Percentiles rank a stretch among this genome's conserved stretches.
phyloP scores from a whole-genome alignment of 371 early-diverging fungal species.

The Actinomortierella ambigua region DNA sequence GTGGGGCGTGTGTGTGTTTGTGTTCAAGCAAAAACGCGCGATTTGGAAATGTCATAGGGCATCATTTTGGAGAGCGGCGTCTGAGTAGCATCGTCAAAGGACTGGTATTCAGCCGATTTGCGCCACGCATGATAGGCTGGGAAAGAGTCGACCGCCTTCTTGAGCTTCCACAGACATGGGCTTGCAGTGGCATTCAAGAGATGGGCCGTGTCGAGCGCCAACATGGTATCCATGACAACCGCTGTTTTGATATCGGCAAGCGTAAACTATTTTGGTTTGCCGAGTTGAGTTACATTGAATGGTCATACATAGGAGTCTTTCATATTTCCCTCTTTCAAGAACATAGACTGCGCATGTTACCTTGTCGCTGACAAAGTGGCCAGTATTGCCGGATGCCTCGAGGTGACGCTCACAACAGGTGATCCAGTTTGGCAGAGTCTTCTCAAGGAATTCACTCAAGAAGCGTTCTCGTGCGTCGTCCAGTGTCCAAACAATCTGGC shows the following conservation, averaged over 20 bases:
- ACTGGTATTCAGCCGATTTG: slow-evolving; percentile 11
- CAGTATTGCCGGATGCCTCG: slow-evolving; percentile 11
- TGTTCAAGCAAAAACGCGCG: too few relatives aligned
- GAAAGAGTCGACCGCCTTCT: slow-evolving; percentile 13
- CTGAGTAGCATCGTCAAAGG: slow-evolving; percentile 13
- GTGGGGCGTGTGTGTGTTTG: too few relatives aligned
- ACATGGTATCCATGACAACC: slow-evolving; percentile 12
- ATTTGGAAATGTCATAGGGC: too few relatives aligned
- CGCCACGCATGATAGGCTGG: slow-evolving; percentile 13
- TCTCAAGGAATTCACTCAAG: slow-evolving; percentile 3
- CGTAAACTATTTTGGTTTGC: too few relatives aligned
- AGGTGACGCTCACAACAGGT: slow-evolving; percentile 14
- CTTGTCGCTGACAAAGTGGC: slow-evolving; percentile 19
- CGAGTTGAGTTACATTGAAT: too few relatives aligned
- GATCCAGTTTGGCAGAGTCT: slow-evolving; percentile 10
- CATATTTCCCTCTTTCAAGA: too few relatives aligned
- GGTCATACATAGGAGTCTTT: too few relatives aligned
- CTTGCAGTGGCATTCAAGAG: slow-evolving; percentile 6
- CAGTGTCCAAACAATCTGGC: slow-evolving; percentile 5
- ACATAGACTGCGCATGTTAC: slow-evolving; percentile 3
- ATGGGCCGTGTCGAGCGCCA: slow-evolving; percentile 3
- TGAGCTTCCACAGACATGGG: slow-evolving; percentile 19
- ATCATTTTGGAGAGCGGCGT: too few relatives aligned
- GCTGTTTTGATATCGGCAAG: slow-evolving; percentile 21
- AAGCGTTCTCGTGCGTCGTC: slow-evolving; percentile 9